These are phyloP conservation scores for Phytopythium chamaehyphon DNA, from an alignment of 352 stramenopile species.

Conservation along the genomic window DNA sequence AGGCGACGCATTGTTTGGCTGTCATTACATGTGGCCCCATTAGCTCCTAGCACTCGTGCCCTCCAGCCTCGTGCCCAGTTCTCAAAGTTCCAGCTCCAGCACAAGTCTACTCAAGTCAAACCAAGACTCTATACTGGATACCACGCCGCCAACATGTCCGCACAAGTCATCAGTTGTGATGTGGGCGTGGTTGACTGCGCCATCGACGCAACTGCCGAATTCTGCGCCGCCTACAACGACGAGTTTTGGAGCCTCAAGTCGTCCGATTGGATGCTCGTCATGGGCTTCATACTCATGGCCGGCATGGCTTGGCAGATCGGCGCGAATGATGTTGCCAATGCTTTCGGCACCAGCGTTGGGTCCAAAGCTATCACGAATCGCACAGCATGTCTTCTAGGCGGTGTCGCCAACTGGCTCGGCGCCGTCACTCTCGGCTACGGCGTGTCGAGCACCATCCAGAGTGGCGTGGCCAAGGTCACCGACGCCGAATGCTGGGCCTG, in stretches of 20 bases:
- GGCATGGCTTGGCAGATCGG: conserved; percentile 42
- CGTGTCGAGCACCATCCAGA: conserved; percentile 75
- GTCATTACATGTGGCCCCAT: too few species aligned
- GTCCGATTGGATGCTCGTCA: conserved; percentile 21
- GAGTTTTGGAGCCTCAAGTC: conserved; percentile 14
- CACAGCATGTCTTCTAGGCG: conserved; percentile 61
- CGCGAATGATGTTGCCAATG: conserved; percentile 87
- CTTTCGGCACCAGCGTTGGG: conserved; percentile 78
- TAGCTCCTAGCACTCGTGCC: too few species aligned
- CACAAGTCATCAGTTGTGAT: conserved; percentile 9
- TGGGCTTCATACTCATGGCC: conserved; percentile 19
- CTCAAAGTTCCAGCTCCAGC: too few species aligned
- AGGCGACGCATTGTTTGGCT: too few species aligned
- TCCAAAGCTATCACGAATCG: conserved; percentile 67
- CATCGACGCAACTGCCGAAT: conserved; percentile 3
- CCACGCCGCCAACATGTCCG: background rate
- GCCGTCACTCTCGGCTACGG: conserved; percentile 71
- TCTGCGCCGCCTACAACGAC: conserved; percentile 22
- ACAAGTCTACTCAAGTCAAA: too few species aligned
- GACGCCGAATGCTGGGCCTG: conserved; percentile 21
- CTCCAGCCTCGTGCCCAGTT: too few species aligned
- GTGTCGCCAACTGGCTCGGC: conserved; percentile 79
- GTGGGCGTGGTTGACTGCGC: conserved; percentile 15
- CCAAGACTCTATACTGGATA: too few species aligned
- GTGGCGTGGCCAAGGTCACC: conserved; percentile 23